Evolutionary conservation across 2,329 filamentous ascomycete genomes (phyloP).

Genomic region (Talaromyces piceae): DNA sequence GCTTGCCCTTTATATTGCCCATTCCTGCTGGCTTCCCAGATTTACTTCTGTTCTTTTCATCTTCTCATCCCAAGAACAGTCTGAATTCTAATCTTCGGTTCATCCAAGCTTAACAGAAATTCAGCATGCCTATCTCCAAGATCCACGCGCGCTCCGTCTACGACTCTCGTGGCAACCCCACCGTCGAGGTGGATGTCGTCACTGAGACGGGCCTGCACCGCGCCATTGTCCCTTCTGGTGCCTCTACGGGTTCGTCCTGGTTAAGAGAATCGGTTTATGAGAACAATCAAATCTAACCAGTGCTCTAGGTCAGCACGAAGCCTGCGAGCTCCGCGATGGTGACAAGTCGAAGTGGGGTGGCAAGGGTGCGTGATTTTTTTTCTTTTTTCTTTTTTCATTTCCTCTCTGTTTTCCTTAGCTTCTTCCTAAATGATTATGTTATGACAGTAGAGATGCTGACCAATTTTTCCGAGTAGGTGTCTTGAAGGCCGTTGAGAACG

Average conservation of each 20-base stretch:
- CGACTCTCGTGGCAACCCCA: constrained; percentile 97
- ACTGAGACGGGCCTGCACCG: constrained; percentile 95
- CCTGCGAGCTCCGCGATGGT: constrained; percentile 82
- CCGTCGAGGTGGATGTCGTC: constrained; percentile 95
- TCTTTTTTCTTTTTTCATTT: too few relatives aligned
- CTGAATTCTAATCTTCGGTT: constrained; percentile 1
- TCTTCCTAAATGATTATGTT: neutral
- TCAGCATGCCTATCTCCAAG: constrained; percentile 76
- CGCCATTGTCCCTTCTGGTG: constrained; percentile 93
- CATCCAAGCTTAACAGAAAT: constrained; percentile 3
- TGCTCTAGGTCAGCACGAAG: constrained; percentile 71
- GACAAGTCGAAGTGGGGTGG: constrained; percentile 80
- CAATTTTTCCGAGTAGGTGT: constrained; percentile 43
- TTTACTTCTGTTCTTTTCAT: constrained; percentile 8
- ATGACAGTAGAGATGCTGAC: constrained; percentile 41
- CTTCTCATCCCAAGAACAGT: neutral
- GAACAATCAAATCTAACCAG: constrained; percentile 15
- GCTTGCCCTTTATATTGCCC: constrained; percentile 13
- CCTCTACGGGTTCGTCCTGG: constrained; percentile 72
- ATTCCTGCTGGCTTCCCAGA: constrained; percentile 5
- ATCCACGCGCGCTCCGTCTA: constrained; percentile 91
- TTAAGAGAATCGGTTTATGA: neutral
- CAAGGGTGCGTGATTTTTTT: constrained; percentile 53
- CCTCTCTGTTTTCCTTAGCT: too few relatives aligned
- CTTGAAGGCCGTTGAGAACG: constrained; percentile 75